phyloP scores from a whole-genome alignment of 441 rosid species.

The Theobroma grandiflorum region DNA sequence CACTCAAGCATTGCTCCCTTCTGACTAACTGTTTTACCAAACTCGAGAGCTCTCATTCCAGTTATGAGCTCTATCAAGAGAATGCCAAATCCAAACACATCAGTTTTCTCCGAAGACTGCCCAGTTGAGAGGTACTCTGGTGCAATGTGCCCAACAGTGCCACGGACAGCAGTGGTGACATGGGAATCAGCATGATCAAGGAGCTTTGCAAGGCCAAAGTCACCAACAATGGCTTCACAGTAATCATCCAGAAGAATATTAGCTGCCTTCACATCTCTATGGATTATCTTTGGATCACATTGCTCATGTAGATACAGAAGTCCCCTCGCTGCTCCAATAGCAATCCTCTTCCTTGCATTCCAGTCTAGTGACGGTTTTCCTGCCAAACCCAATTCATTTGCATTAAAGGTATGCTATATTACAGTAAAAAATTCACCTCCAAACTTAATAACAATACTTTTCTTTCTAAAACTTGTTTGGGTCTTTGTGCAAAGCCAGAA shows the following conservation, averaged over 20 bases:
- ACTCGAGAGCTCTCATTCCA: slow-evolving; percentile 90
- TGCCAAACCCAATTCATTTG: slow-evolving; percentile 30
- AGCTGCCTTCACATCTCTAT: slow-evolving; percentile 92
- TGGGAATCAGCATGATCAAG: slow-evolving; percentile 89
- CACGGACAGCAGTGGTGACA: slow-evolving; percentile 91
- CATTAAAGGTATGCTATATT: slow-evolving; percentile 4
- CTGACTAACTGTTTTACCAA: slow-evolving; percentile 76
- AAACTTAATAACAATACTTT: not conserved
- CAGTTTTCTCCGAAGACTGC: slow-evolving; percentile 92
- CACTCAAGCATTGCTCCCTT: slow-evolving; percentile 95
- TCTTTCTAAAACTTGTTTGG: not conserved
- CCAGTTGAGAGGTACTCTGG: slow-evolving; percentile 93
- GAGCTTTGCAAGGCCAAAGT: slow-evolving; percentile 91
- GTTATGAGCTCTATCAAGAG: slow-evolving; percentile 89
- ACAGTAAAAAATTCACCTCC: not conserved
- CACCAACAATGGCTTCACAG: slow-evolving; percentile 89
- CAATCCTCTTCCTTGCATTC: slow-evolving; percentile 85
- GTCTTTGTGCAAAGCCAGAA: not conserved
- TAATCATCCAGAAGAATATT: slow-evolving; percentile 81
- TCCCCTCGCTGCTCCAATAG: slow-evolving; percentile 87
- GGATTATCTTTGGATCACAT: slow-evolving; percentile 92
- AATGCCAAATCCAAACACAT: slow-evolving; percentile 92
- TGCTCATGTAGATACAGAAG: slow-evolving; percentile 90
- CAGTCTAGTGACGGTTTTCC: slow-evolving; percentile 86
- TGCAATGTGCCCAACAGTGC: slow-evolving; percentile 93